Conservation (phyloP, 305 asterid genomes). For the Solanum aculeatissimum region DNA sequence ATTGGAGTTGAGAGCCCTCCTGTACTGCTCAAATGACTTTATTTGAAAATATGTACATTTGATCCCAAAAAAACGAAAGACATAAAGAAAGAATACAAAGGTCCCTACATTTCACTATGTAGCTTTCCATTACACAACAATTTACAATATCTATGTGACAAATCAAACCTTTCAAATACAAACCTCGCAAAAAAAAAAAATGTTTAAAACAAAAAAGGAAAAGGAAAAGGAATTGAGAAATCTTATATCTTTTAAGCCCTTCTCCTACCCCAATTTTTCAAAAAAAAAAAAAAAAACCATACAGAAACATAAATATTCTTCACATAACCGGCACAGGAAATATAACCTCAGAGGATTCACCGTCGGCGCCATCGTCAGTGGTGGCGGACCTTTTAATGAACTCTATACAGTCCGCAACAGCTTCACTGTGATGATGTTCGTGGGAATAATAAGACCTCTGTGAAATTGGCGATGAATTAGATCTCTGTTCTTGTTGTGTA, state of each 20-base stretch:
- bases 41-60: neutral
- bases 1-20: neutral
- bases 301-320: neutral
- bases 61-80: neutral
- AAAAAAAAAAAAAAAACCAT: neutral
- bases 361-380: conserved; percentile 10
- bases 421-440: conserved; percentile 47
- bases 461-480: neutral
- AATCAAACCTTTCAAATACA: neutral
- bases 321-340: conserved; percentile 20
- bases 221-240: neutral
- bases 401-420: conserved; percentile 65
- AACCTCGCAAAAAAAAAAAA: neutral
- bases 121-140: neutral
- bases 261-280: neutral
- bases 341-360: conserved; percentile 6
- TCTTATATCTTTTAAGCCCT: neutral
- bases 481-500: neutral
- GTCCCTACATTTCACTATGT: neutral
- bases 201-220: neutral
- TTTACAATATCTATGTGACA: conserved; percentile 1
- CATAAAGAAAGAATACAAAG: neutral
- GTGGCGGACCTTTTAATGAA: conserved; percentile 44
- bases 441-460: neutral
- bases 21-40: neutral